A percentile compares a stretch with the other conserved stretches of the same genome.
Conservation (phyloP, 495 filamentous ascomycete genomes). For the Chaetomidium leptoderma region DNA sequence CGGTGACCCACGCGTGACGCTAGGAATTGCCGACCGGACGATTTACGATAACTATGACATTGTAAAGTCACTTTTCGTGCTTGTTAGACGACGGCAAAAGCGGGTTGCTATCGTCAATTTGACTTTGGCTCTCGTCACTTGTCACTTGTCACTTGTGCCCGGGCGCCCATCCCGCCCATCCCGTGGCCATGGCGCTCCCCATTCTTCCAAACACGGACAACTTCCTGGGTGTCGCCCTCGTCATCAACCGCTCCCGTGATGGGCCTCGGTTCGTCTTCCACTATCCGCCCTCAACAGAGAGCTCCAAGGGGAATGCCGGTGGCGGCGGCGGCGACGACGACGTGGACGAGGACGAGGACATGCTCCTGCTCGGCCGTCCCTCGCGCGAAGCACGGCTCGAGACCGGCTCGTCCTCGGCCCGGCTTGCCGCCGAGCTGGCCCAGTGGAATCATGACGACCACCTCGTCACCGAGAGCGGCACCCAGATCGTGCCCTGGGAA, state of each 20-base stretch:
- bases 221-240: slow-evolving; percentile 69
- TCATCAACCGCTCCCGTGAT: slow-evolving; percentile 75
- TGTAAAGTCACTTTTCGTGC: no score
- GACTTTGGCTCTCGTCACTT: no score
- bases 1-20: no score
- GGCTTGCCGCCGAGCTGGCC: slow-evolving; percentile 38
- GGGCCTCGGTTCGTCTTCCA: slow-evolving; percentile 88
- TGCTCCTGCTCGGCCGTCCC: slow-evolving; percentile 35
- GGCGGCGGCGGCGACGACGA: slow-evolving; percentile 35
- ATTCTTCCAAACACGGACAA: slow-evolving; percentile 48
- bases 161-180: neutral
- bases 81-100: no score
- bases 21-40: no score
- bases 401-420: slow-evolving; percentile 31
- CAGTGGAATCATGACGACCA: slow-evolving; percentile 57
- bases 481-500: slow-evolving; percentile 66
- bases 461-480: slow-evolving; percentile 47
- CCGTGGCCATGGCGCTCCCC: slow-evolving; percentile 38
- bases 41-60: no score
- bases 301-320: slow-evolving; percentile 17
- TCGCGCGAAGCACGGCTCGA: slow-evolving; percentile 28
- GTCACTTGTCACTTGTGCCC: no score
- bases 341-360: slow-evolving; percentile 43
- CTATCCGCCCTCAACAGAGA: slow-evolving; percentile 58
- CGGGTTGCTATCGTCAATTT: no score